Base-by-base conservation (phyloP, 2,329 filamentous ascomycete genomes). In the Alternaria alternata region DNA sequence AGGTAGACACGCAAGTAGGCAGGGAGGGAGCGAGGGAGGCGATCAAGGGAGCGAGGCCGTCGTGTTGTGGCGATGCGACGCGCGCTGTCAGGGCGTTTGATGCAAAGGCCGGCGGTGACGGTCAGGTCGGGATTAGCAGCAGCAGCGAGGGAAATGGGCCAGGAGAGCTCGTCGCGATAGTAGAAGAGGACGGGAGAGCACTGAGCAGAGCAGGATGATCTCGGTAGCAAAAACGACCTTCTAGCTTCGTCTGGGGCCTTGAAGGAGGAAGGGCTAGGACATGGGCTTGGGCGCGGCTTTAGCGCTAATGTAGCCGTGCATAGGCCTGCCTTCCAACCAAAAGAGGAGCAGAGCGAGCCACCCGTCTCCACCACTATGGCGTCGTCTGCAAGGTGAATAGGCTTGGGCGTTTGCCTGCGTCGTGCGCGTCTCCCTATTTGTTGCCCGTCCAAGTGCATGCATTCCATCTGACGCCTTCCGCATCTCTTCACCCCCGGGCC, bases 151-250 rank as follows among this genome's bases (percentile, higher is more conserved):
- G 44, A 43, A 42, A 49, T 48, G 61, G 39, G 34, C 57, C 51
- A 63, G 62, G 54, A 46, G 59, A 51, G 43, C 34, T 54, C 46
- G 55, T 60, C 41, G 51, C 54, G 61, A 46, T 46, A 38, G 47
- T 42, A 41, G 54, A 63, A 59, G 48, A 55, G 51, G 44, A 59
- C 55, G 56, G 54, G 46, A 47, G 53, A 57, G 60, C 49, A 60
- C 32, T 11, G 28, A 30, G 28, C 28, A 30, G 52, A 65, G 63
- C 63, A 64, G 62, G 57, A 64, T 48, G 49, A 60, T 55, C 53
- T 58, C 63, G 64, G 66, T 65, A 69, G 63, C 66, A 68, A 72
- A 72, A 72, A 71, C 66, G 68, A 67, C 64, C 44, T 53, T 53
- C 51, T 64, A 58, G 61, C 57, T 62, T 57, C 62, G 59, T 62